Base-by-base conservation (phyloP, 192 early-diverging fungal genomes). In the Tieghemiomyces parasiticus region DNA sequence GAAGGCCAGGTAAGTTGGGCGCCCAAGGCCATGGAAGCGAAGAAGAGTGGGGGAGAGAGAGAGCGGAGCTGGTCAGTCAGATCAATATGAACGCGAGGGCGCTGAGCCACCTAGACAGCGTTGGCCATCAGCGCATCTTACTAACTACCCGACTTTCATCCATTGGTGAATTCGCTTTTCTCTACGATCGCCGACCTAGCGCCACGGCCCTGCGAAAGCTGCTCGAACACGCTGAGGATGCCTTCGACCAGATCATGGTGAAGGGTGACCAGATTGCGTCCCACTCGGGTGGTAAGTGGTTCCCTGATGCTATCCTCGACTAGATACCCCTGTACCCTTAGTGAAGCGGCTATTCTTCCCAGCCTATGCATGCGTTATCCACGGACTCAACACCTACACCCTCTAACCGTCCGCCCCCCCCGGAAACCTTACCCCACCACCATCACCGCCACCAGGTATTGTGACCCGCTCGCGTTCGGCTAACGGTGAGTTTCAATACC, bases 221-320 rank as follows among this genome's bases (percentile, higher is more conserved):
- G 20, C 85, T 86, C 60, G 59, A 70, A 28, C 66, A 78, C 14
- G 72, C 63, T 12, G 90, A 97, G 67, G 69, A 83, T 25, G 66
- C 86, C 34, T 56, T 97, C 24, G 60, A 66, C 16, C 61, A 56
- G 20, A 67, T 95, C 49, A 66, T 79, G 48, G 90, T 91, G 16
- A 82, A 88, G 61, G 94, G 92, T 56, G 88, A 92, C 50, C 65
- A 91, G 51, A 82, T 89, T 63, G 73, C 83, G 42, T 58, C 65
- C 58, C 65, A 61, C 28, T n/a, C n/a, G n/a, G n/a, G n/a, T n/a
- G n/a, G n/a, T n/a, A n/a, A n/a, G n/a, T n/a, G n/a, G n/a, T n/a
- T n/a, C n/a, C n/a, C n/a, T n/a, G n/a, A n/a, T n/a, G n/a, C n/a
- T n/a, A n/a, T n/a, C n/a, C n/a, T n/a, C n/a, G n/a, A n/a, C n/a